Evolutionary conservation across 371 early-diverging fungal genomes (phyloP), one percentile per base, ranked within the genome.

Genomic region (Blakeslea trispora): DNA sequence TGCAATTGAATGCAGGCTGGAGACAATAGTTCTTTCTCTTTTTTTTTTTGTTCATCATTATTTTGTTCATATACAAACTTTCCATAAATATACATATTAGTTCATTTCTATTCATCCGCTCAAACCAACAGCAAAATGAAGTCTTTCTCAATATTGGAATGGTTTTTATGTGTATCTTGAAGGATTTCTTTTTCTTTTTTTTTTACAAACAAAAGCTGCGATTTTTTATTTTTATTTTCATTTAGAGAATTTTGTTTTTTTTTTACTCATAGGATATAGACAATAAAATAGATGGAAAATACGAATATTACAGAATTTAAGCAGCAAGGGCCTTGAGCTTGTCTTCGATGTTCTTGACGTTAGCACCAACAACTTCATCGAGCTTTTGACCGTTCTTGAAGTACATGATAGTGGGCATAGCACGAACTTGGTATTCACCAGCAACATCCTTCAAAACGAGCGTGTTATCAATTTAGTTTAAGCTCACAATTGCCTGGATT

Each of bases 341-440:
- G 19, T 23, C 13, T 42, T 63, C 45, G 28, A 75, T 53, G 41
- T 50, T 63, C 51, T 53, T 44, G 50, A 53, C 9, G 64, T 85
- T 82, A 50, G 92, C 91, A 46, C 94, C 94, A 45, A 89, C 72
- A 18, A 93, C 71, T 65, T 91, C 88, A 34, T 66, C 83, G 37
- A 88, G 64, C 79, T 86, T 81, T n/a, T 74, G 37, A 50, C 94
- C 93, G 17, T 84, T 59, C 68, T 85, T 73, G 82, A 83, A 91
- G 77, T 88, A 77, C 64, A 84, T 79, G 82, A 97, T 89, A 35
- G 96, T 94, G 45, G 97, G 97, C 96, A 96, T 95, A 58, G 96
- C 92, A 24, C 81, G 81, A 68, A 97, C 77, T 9, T 74, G 74
- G 41, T 79, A 82, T 14, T 69, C 63, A 45, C 75, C 71, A 45